Evolutionary conservation across 2,329 filamentous ascomycete species (phyloP).

Genomic region (Aspergillus brunneoviolaceus): DNA sequence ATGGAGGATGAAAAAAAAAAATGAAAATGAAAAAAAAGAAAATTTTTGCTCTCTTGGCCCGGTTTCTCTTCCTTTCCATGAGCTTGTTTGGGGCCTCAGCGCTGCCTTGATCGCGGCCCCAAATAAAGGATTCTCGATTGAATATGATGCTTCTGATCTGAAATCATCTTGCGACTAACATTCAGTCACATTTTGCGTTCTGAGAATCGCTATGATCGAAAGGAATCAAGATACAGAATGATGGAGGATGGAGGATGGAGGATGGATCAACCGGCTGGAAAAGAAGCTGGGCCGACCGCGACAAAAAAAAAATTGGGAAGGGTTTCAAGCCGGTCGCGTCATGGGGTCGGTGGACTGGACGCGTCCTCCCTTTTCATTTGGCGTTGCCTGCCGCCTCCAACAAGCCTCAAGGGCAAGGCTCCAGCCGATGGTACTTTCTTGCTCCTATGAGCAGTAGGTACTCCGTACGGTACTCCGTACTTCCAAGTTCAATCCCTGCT

Average conservation of each 20-base stretch:
- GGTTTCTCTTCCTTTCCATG: neutral
- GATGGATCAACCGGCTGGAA: neutral
- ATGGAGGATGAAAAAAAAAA: neutral
- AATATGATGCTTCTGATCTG: no score
- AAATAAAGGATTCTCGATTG: no score
- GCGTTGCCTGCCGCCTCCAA: constrained; percentile 2
- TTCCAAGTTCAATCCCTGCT: no score
- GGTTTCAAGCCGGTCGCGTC: constrained; percentile 7
- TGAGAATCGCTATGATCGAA: no score
- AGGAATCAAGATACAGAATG: no score
- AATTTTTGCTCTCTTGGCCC: constrained; percentile 1
- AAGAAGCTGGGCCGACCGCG: neutral
- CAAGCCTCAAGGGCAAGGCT: neutral
- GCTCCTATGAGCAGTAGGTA: no score
- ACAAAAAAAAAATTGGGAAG: neutral
- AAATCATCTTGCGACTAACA: no score
- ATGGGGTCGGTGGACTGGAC: neutral
- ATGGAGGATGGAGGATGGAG: no score
- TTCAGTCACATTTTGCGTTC: no score
- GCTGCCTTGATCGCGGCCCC: neutral
- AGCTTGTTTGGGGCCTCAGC: neutral
- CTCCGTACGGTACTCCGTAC: no score
- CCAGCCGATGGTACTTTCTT: no score
- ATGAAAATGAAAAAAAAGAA: neutral
- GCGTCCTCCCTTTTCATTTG: constrained; percentile 6